phyloP scores from a whole-genome alignment of 805 yeast species.

The Cyberlindnera xylosilytica region DNA sequence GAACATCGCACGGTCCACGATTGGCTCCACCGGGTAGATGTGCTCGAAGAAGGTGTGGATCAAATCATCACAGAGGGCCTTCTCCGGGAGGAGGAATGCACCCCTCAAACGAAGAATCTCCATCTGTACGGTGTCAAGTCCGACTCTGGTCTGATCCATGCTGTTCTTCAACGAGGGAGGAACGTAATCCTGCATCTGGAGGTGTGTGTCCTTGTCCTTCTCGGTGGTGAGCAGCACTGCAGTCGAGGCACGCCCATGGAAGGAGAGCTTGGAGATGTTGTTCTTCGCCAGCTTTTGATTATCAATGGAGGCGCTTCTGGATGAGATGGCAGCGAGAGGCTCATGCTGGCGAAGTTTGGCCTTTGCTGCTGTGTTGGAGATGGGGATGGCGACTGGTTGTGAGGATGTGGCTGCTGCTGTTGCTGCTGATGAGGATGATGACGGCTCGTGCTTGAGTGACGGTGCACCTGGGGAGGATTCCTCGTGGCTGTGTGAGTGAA shows the following conservation, averaged over 20 bases:
- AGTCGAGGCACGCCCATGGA: slow-evolving; percentile 52
- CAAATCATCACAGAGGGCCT: slow-evolving; percentile 55
- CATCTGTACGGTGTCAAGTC: slow-evolving; percentile 56
- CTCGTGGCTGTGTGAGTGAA: background rate
- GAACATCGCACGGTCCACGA: slow-evolving; percentile 60
- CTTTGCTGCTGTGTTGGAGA: slow-evolving; percentile 16
- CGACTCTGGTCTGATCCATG: slow-evolving; percentile 26
- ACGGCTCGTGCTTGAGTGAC: too few relatives aligned
- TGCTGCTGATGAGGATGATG: too few relatives aligned
- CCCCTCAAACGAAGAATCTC: slow-evolving; percentile 63
- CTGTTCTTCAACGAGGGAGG: slow-evolving; percentile 22
- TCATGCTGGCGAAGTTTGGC: slow-evolving; percentile 30
- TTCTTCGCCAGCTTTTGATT: slow-evolving; percentile 22
- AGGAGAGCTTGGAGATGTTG: slow-evolving; percentile 33
- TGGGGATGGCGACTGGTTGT: slow-evolving; percentile 1
- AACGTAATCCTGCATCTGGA: slow-evolving; percentile 25
- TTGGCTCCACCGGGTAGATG: slow-evolving; percentile 68
- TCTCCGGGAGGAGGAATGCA: slow-evolving; percentile 65
- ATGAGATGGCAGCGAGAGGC: slow-evolving; percentile 31
- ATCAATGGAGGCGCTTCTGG: slow-evolving; percentile 30
- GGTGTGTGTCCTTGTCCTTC: slow-evolving; percentile 31
- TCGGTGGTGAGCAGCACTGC: slow-evolving; percentile 27
- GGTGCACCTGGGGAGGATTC: too few relatives aligned
- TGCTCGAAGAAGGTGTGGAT: slow-evolving; percentile 59
- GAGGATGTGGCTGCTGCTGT: background rate